These are phyloP conservation scores for Neofusicoccum parvum DNA, from an alignment of 2,329 filamentous ascomycete genomes.

Conservation along the genomic window DNA sequence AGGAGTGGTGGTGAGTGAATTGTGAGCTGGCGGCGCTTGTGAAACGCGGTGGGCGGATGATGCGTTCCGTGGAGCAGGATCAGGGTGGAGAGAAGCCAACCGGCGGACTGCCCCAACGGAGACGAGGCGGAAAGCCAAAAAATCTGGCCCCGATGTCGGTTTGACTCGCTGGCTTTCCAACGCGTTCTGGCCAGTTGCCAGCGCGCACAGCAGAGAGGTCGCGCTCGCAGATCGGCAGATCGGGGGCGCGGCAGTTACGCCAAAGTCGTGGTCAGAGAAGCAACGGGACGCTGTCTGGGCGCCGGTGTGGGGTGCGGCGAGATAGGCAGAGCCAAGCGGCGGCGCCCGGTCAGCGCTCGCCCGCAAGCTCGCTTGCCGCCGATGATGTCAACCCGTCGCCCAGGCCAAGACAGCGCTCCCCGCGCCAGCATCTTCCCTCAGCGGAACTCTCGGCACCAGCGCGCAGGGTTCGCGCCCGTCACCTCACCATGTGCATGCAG, in stretches of 20 bases:
- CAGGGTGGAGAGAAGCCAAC: background rate
- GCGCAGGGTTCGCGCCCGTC: background rate
- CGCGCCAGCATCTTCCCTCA: conserved; percentile 7
- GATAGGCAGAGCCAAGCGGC: background rate
- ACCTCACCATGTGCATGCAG: background rate
- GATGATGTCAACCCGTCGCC: conserved; percentile 6
- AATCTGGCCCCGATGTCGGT: conserved; percentile 1
- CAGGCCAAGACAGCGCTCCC: background rate
- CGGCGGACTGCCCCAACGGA: conserved; percentile 1
- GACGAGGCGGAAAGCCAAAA: background rate
- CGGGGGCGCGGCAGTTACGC: conserved; percentile 5
- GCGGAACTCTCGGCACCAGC: conserved; percentile 13
- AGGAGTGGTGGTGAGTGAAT: background rate
- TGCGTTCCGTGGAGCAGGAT: background rate
- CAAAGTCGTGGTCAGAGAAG: conserved; percentile 19
- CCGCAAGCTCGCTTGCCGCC: conserved; percentile 7
- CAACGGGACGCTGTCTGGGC: conserved; percentile 4
- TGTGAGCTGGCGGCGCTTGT: conserved; percentile 8
- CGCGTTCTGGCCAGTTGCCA: background rate
- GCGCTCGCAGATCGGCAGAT: conserved; percentile 6
- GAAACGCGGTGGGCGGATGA: conserved; percentile 1
- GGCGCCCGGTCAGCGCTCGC: background rate
- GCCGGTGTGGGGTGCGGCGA: conserved; percentile 10
- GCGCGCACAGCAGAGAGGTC: background rate
- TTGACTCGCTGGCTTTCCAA: background rate